These are phyloP conservation scores for Lentinula detonsa DNA, from an alignment of 768 basidiomycete species.

Conservation along the genomic window DNA sequence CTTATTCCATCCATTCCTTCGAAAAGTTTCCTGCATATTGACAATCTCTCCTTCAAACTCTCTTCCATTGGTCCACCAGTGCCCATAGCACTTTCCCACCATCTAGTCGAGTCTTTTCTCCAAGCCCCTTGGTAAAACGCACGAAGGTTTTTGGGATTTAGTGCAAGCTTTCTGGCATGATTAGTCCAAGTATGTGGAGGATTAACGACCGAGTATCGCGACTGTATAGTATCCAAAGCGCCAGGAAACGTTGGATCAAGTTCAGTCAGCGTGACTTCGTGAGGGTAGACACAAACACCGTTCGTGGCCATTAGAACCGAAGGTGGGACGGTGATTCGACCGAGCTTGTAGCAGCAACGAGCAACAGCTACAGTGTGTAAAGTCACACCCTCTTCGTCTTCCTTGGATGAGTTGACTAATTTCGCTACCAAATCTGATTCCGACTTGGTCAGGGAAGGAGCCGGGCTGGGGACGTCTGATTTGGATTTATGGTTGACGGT, in stretches of 20 bases:
- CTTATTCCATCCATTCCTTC: conserved; percentile 29
- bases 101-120: conserved; percentile 55
- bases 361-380: conserved; percentile 62
- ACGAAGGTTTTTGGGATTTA: conserved; percentile 21
- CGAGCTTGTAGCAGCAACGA: conserved; percentile 63
- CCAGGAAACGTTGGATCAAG: neutral
- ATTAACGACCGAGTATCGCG: conserved; percentile 31
- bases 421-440: neutral
- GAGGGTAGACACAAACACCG: conserved; percentile 38
- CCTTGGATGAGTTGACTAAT: conserved; percentile 19
- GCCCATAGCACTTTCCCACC: conserved; percentile 60
- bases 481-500: neutral
- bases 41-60: conserved; percentile 26
- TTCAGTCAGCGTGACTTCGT: neutral
- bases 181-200: conserved; percentile 46
- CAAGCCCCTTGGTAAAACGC: conserved; percentile 52
- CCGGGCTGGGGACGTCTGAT: neutral
- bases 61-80: conserved; percentile 35
- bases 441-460: neutral
- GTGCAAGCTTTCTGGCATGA: conserved; percentile 29
- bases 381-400: conserved; percentile 54
- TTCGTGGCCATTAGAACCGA: conserved; percentile 52
- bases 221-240: conserved; percentile 24
- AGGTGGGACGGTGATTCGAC: conserved; percentile 71
- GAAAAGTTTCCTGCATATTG: conserved; percentile 25